Conservation (phyloP, 2,329 filamentous ascomycete genomes). For the Colletotrichum sp. region DNA sequence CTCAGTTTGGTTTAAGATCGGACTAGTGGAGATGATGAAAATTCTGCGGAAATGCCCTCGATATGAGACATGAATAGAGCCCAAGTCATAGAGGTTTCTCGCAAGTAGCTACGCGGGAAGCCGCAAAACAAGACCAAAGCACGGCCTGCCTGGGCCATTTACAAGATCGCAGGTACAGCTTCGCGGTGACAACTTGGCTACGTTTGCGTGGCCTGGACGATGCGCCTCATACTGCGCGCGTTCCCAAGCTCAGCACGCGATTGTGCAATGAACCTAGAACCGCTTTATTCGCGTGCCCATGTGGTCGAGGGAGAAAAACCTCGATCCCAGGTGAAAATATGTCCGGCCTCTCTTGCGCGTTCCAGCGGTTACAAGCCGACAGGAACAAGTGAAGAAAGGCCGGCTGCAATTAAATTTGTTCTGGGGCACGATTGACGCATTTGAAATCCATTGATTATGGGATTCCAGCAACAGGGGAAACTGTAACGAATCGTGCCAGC, state of each 20-base stretch:
- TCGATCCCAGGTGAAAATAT: slow-evolving; percentile 29
- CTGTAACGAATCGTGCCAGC: slow-evolving; percentile 66
- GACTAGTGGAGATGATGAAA: background rate
- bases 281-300: background rate
- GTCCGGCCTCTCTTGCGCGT: slow-evolving; percentile 46
- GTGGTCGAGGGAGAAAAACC: background rate
- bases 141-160: background rate
- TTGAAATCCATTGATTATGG: slow-evolving; percentile 57
- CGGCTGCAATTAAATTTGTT: slow-evolving; percentile 79
- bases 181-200: background rate
- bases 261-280: background rate
- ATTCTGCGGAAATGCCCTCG: background rate
- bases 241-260: background rate
- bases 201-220: background rate
- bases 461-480: slow-evolving; percentile 84
- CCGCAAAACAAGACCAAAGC: background rate
- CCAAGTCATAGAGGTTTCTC: slow-evolving; percentile 10
- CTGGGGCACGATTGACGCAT: slow-evolving; percentile 84
- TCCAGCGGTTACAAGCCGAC: background rate
- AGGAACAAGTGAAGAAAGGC: slow-evolving; percentile 41
- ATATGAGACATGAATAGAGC: slow-evolving; percentile 20
- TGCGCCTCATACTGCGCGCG: background rate
- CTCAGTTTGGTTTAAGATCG: background rate
- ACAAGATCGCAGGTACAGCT: background rate
- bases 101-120: background rate